phyloP scores from a whole-genome alignment of 2,329 filamentous ascomycete species.

The Aurifilum marmelostoma region DNA sequence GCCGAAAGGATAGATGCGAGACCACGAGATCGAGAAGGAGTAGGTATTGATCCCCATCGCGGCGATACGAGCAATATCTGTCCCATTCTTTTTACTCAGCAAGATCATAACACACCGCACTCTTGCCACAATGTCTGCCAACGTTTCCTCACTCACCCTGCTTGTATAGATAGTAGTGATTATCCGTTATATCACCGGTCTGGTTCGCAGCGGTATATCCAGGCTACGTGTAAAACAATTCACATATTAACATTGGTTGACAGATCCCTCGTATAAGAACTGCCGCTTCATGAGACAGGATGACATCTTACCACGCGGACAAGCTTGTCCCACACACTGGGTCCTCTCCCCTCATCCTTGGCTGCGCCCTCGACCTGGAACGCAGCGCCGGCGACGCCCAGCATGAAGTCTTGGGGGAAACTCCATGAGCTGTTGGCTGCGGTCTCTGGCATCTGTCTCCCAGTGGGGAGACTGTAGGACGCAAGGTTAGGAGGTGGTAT shows the following conservation, averaged over 20 bases:
- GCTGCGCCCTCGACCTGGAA: conserved; percentile 24
- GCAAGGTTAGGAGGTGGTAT: conserved; percentile 35
- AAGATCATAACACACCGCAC: not conserved
- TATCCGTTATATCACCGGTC: conserved; percentile 23
- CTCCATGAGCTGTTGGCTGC: conserved; percentile 21
- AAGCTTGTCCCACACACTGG: conserved; percentile 22
- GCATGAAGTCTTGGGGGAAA: conserved; percentile 22
- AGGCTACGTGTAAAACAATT: not conserved
- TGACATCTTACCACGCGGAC: conserved; percentile 5
- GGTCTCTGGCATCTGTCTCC: conserved; percentile 14
- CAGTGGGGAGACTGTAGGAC: conserved; percentile 40
- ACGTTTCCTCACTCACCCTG: conserved; percentile 14
- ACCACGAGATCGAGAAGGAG: conserved; percentile 26
- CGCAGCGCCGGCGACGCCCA: conserved; percentile 20
- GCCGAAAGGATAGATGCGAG: conserved; percentile 26
- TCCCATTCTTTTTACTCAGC: not conserved
- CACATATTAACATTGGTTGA: not conserved
- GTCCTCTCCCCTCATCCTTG: conserved; percentile 21
- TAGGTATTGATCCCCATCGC: conserved; percentile 27
- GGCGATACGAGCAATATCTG: conserved; percentile 24
- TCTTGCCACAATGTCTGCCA: no score
- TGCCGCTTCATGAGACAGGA: not conserved
- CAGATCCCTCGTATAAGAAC: no score
- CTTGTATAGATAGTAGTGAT: conserved; percentile 27
- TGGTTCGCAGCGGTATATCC: conserved; percentile 20